Conservation (phyloP, 169 alveolate genomes). For the Babesia ovata region DNA sequence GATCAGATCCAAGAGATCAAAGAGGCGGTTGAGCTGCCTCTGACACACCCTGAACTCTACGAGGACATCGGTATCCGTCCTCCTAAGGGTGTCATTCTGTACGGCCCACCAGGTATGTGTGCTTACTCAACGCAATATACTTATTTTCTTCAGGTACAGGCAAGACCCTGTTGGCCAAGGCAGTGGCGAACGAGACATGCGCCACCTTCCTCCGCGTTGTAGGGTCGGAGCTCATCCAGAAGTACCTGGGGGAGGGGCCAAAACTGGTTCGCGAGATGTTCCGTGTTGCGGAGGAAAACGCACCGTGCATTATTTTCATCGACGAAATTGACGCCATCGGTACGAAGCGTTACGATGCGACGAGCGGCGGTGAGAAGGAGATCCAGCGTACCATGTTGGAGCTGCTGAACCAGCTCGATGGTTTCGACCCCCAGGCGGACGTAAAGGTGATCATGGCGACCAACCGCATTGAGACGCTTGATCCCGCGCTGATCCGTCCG, state of each 20-base stretch:
- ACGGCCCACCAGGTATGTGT: slow-evolving; percentile 93
- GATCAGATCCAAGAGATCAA: slow-evolving; percentile 93
- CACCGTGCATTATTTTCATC: slow-evolving; percentile 98
- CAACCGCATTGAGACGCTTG: slow-evolving; percentile 96
- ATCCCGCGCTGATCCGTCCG: slow-evolving; percentile 99
- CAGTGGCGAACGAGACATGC: slow-evolving; percentile 97
- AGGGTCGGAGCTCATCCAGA: slow-evolving; percentile 98
- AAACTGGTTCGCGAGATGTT: slow-evolving; percentile 98
- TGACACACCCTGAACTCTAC: slow-evolving; percentile 98
- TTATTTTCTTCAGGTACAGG: slow-evolving; percentile 72
- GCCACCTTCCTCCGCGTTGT: slow-evolving; percentile 99
- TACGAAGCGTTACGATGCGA: slow-evolving; percentile 95
- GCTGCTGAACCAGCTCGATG: slow-evolving; percentile 97
- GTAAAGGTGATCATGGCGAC: slow-evolving; percentile 99
- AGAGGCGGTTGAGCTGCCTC: slow-evolving; percentile 96
- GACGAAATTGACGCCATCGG: slow-evolving; percentile 99
- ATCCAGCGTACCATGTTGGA: slow-evolving; percentile 99
- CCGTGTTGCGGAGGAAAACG: slow-evolving; percentile 98
- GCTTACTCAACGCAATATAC: neutral
- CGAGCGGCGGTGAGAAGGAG: slow-evolving; percentile 99
- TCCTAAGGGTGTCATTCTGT: slow-evolving; percentile 91
- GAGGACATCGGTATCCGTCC: slow-evolving; percentile 98
- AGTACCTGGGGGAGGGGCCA: slow-evolving; percentile 98
- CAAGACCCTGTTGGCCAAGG: slow-evolving; percentile 92
- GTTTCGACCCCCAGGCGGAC: slow-evolving; percentile 98